Evolutionary conservation across 2,329 filamentous ascomycete species (phyloP), one percentile per base, ranked within the genome.

Genomic region (Botryotinia narcissicola): DNA sequence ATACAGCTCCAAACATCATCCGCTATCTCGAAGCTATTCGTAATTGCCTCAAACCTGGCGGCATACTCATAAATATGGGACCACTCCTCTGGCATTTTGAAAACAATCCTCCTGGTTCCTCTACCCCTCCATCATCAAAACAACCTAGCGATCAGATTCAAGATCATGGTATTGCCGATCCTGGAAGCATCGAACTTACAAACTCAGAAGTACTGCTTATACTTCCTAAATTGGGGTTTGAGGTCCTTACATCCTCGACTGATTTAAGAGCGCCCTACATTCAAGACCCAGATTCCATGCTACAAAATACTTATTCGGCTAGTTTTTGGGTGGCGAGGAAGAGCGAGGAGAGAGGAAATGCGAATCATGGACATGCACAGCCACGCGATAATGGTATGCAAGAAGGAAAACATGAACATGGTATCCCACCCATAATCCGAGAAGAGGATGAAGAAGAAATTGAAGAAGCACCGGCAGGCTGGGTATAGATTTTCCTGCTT

Each of bases 31-130:
- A 97, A 80, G 91, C 94, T 2, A 93, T 98, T 72, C 85, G 84
- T 60, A 88, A 92, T 80, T 97, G 95, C 79, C 87, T 99, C 68
- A 90, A 88, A 77, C 86, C 89, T 0, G 92, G 92, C 40, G 96
- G 96, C 0, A 79, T 97, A 6, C 93, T 97, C 85, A 88, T 97
- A 80, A 99, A 99, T 80, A 85, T 97, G 37, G 96, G 96, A 0
- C 96, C 96, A 0, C 83, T 99, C 72, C 85, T 98, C 44, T 99
- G 96, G 96, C 97, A 99, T 82, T 98, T 97, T 81, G 94, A 97
- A 81, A 92, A 94, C 77, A 88, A 91, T 60, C 86, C 88, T 1
- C 88, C 88, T 0, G 87, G 88, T 57, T 86, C 87, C 22, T 42
- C 59, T 2, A 20, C n/a, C 18, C 22, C 70, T 35, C 5, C 42